Conservation (phyloP, 2,329 filamentous ascomycete genomes). For the Dactylellina haptotyla region DNA sequence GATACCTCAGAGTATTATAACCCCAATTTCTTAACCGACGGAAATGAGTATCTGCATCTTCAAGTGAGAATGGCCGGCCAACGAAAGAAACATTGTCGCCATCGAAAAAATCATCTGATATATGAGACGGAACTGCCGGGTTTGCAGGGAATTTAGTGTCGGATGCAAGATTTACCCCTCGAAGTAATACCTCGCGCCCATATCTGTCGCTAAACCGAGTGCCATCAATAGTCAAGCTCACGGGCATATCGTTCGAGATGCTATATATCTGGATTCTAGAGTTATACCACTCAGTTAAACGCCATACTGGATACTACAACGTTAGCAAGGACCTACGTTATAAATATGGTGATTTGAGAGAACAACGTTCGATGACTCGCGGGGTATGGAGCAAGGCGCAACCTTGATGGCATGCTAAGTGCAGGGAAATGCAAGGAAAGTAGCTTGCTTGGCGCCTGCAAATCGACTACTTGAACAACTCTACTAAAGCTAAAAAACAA, state of each 20-base stretch:
- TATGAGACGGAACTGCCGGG: conserved; percentile 83
- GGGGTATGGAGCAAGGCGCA: no score
- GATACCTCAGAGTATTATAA: conserved; percentile 94
- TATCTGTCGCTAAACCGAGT: conserved; percentile 82
- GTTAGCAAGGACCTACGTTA: no score
- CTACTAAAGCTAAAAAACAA: no score
- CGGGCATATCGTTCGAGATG: conserved; percentile 69
- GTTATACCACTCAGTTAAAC: no score
- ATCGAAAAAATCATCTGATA: conserved; percentile 83
- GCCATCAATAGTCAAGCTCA: conserved; percentile 83
- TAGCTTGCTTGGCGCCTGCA: no score
- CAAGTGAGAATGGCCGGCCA: conserved; percentile 80
- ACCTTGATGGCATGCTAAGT: no score
- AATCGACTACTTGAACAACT: no score
- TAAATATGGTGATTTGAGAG: no score
- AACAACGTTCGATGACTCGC: no score
- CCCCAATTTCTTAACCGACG: conserved; percentile 85
- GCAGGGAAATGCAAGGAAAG: no score
- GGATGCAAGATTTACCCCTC: conserved; percentile 92
- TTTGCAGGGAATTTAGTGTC: conserved; percentile 88
- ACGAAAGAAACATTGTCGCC: conserved; percentile 92
- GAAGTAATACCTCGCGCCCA: conserved; percentile 84
- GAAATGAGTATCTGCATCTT: conserved; percentile 88
- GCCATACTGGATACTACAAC: no score
- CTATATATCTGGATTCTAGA: not conserved